A percentile compares a stretch with the other conserved stretches of the same genome.
Evolutionary conservation across 2,329 filamentous ascomycete species (phyloP).

Genomic region (Cladorrhinum sp.): DNA sequence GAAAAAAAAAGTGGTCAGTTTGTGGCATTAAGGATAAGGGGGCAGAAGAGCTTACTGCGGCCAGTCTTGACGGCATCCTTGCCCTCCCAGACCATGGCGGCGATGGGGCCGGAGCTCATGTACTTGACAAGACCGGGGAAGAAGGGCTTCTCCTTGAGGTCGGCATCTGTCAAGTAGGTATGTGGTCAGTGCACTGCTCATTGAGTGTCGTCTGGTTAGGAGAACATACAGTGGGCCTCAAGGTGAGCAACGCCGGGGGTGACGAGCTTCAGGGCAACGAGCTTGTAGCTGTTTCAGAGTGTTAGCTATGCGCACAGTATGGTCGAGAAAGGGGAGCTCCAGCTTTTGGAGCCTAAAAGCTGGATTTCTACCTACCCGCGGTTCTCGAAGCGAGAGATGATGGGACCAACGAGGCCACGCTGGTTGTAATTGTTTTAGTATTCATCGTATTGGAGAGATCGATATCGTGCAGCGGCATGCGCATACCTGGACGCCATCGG

Average conservation of each 20-base stretch:
- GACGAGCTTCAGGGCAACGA: constrained; percentile 94
- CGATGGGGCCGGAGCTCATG: constrained; percentile 96
- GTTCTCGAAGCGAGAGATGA: constrained; percentile 97
- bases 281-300: constrained; percentile 73
- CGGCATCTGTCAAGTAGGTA: constrained; percentile 61
- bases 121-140: constrained; percentile 93
- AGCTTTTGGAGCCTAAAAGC: constrained; percentile 7
- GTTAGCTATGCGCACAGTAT: constrained; percentile 13
- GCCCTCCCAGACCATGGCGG: constrained; percentile 99
- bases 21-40: constrained; percentile 7
- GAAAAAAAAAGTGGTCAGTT: constrained; percentile 18
- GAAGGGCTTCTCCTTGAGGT: constrained; percentile 93
- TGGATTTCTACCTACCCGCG: constrained; percentile 63
- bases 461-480: neutral
- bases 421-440: constrained; percentile 39
- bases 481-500: constrained; percentile 94
- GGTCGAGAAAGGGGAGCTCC: constrained; percentile 13
- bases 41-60: constrained; percentile 58
- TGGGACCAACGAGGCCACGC: constrained; percentile 96
- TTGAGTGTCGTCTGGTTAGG: constrained; percentile 15
- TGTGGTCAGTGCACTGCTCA: constrained; percentile 27
- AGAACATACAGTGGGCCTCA: constrained; percentile 79
- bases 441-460: neutral
- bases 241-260: constrained; percentile 90
- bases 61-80: constrained; percentile 99